A percentile compares a stretch with the other conserved stretches of the same genome.
Evolutionary conservation across 768 basidiomycete genomes (phyloP).

Genomic region (Xerocomellus dryophilus): DNA sequence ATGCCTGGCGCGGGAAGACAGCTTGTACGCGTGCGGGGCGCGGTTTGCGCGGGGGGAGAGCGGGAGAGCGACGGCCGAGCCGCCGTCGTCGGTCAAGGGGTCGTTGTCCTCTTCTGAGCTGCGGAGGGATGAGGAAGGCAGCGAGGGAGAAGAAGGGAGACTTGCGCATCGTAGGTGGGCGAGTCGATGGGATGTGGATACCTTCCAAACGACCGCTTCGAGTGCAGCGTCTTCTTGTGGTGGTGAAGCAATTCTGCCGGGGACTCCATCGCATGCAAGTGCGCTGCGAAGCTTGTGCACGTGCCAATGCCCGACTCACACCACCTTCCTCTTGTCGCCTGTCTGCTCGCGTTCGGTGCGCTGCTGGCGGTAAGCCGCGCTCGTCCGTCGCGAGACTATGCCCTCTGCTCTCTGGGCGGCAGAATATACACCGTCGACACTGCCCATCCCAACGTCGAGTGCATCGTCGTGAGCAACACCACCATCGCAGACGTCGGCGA

Average conservation of each 20-base stretch:
- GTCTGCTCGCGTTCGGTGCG: slow-evolving; percentile 9
- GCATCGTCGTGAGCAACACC: slow-evolving; percentile 52
- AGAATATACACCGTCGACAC: slow-evolving; percentile 73
- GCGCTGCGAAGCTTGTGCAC: too few relatives aligned
- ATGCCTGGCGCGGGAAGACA: slow-evolving; percentile 38
- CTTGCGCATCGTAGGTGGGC: slow-evolving; percentile 64
- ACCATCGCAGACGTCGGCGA: slow-evolving; percentile 48
- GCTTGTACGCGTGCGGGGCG: slow-evolving; percentile 22
- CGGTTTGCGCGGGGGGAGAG: slow-evolving; percentile 22
- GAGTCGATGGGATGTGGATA: slow-evolving; percentile 62
- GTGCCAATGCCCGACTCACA: not conserved
- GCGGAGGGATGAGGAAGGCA: slow-evolving; percentile 19
- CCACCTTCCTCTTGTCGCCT: not conserved
- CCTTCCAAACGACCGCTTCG: slow-evolving; percentile 69
- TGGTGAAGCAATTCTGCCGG: slow-evolving; percentile 26
- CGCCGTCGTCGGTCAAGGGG: slow-evolving; percentile 74
- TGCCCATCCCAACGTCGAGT: slow-evolving; percentile 49
- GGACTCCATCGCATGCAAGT: slow-evolving; percentile 15
- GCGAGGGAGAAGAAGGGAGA: slow-evolving; percentile 7
- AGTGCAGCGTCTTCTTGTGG: slow-evolving; percentile 34
- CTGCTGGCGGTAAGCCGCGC: not conserved
- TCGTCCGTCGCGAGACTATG: slow-evolving; percentile 36
- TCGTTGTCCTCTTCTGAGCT: slow-evolving; percentile 90
- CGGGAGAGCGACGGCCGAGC: slow-evolving; percentile 49
- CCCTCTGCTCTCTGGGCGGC: slow-evolving; percentile 50